Evolutionary conservation across 768 basidiomycete genomes (phyloP).

Genomic region (Panus rudis): DNA sequence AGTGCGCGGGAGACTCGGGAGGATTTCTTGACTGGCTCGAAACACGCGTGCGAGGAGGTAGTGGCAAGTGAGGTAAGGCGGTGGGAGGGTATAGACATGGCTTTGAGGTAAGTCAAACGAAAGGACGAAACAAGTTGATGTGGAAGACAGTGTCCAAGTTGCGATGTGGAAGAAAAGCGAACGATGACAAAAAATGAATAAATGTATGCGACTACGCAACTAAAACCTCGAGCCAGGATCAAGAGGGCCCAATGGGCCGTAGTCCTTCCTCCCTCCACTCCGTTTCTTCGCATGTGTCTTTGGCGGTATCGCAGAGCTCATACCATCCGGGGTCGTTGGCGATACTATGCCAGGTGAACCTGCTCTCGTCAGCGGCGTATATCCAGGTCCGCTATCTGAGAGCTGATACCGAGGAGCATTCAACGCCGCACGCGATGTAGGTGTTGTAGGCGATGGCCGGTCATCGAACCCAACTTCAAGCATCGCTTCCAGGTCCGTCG

Average conservation of each 20-base stretch:
- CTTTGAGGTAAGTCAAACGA: too few species aligned
- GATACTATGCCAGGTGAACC: slow-evolving; percentile 35
- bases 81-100: too few species aligned
- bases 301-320: slow-evolving; percentile 31
- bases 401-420: slow-evolving; percentile 57
- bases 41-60: too few species aligned
- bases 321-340: slow-evolving; percentile 22
- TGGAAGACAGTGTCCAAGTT: not conserved
- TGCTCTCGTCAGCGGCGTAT: slow-evolving; percentile 48
- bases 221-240: slow-evolving; percentile 21
- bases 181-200: not conserved
- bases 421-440: slow-evolving; percentile 14
- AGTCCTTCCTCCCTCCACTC: slow-evolving; percentile 31
- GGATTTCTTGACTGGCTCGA: too few species aligned
- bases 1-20: too few species aligned
- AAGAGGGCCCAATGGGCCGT: slow-evolving; percentile 43
- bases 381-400: slow-evolving; percentile 43
- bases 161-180: not conserved
- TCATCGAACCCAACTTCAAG: slow-evolving; percentile 88
- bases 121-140: too few species aligned
- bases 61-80: too few species aligned
- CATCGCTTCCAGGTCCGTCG: slow-evolving; percentile 85
- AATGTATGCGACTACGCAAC: too few species aligned
- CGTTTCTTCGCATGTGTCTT: slow-evolving; percentile 36
- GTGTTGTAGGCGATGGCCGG: slow-evolving; percentile 40